A percentile compares a stretch with the other conserved stretches of the same genome.
Conservation (phyloP, 2,329 filamentous ascomycete species). For the Colletotrichum eleusines region DNA sequence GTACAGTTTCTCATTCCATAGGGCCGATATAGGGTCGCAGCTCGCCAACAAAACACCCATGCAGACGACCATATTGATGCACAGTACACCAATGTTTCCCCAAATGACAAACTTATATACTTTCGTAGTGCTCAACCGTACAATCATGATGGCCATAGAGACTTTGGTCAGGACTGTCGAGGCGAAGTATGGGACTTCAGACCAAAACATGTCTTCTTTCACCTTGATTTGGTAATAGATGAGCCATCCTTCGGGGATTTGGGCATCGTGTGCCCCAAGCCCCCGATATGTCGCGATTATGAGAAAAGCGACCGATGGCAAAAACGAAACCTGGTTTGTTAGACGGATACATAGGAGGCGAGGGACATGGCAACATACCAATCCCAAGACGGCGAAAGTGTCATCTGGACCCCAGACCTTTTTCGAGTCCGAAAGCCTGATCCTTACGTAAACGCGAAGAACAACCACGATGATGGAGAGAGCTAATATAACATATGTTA, state of each 20-base stretch:
- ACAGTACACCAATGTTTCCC: not conserved
- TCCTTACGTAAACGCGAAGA: slow-evolving; percentile 37
- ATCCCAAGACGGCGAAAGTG: slow-evolving; percentile 34
- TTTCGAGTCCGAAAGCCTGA: slow-evolving; percentile 9
- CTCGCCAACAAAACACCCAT: not conserved
- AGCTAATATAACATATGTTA: not conserved
- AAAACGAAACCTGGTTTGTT: not conserved
- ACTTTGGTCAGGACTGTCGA: slow-evolving; percentile 2
- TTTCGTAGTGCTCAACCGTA: not conserved
- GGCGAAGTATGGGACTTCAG: not conserved
- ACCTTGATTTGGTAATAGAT: slow-evolving; percentile 27
- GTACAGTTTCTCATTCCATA: slow-evolving; percentile 10
- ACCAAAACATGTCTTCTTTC: slow-evolving; percentile 40
- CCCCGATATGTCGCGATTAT: slow-evolving; percentile 35
- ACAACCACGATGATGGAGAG: not conserved
- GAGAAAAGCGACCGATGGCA: not conserved
- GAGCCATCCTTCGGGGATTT: slow-evolving; percentile 35
- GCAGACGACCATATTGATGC: not conserved
- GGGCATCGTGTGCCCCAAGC: slow-evolving; percentile 37
- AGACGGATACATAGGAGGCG: not conserved
- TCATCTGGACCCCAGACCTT: slow-evolving; percentile 35
- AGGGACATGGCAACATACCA: slow-evolving; percentile 5
- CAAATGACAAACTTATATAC: not conserved
- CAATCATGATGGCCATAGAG: slow-evolving; percentile 20
- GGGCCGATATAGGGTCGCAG: not conserved